Conservation (phyloP, 1,284 basidiomycete genomes). For the Trichosporon sp. region DNA sequence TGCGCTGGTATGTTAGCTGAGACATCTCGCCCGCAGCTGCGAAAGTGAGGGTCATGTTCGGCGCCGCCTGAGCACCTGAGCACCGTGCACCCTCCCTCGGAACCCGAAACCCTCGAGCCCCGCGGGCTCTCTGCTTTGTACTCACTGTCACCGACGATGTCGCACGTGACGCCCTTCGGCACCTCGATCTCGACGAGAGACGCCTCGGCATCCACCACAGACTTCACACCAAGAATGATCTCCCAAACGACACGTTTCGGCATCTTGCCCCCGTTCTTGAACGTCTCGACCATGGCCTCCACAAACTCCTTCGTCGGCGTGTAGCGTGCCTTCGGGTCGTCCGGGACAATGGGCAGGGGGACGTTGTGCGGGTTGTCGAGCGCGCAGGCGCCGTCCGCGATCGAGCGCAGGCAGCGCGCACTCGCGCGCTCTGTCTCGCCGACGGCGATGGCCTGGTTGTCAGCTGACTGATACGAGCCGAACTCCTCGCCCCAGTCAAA, state of each 20-base stretch:
- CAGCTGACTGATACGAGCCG: neutral
- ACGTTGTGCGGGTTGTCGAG: constrained; percentile 61
- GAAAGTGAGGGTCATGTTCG: too few species aligned
- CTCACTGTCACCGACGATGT: constrained; percentile 83
- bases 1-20: constrained; percentile 31
- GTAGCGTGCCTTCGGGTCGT: constrained; percentile 62
- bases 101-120: neutral
- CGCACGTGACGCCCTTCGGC: constrained; percentile 75
- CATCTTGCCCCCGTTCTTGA: constrained; percentile 78
- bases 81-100: neutral
- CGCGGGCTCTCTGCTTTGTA: constrained; percentile 15
- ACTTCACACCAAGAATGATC: constrained; percentile 82
- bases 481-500: constrained; percentile 7
- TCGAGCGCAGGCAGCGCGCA: constrained; percentile 72
- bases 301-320: constrained; percentile 77
- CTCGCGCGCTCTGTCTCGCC: constrained; percentile 80
- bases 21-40: too few species aligned
- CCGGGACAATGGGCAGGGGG: constrained; percentile 63
- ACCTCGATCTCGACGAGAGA: constrained; percentile 79
- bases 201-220: constrained; percentile 73
- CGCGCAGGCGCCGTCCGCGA: constrained; percentile 67
- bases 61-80: neutral
- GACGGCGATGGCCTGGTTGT: constrained; percentile 75
- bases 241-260: constrained; percentile 91
- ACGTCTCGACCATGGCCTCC: constrained; percentile 82